phyloP scores from a whole-genome alignment of 352 stramenopile genomes.

The Bremia lactucae region DNA sequence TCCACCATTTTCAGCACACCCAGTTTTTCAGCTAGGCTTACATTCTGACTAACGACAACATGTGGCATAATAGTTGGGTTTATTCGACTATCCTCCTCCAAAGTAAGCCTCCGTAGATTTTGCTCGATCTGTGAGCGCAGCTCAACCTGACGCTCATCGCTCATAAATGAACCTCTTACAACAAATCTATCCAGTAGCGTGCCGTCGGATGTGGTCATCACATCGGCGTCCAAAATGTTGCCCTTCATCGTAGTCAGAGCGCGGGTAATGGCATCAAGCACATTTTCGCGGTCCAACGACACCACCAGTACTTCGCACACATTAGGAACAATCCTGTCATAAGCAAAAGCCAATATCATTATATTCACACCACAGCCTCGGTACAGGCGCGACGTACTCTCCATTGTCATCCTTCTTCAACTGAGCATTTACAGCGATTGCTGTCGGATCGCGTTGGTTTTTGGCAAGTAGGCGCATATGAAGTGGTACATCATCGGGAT shows the following conservation, averaged over 20 bases:
- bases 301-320: conserved; percentile 79
- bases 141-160: conserved; percentile 62
- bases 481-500: conserved; percentile 80
- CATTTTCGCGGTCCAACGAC: conserved; percentile 61
- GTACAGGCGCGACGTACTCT: conserved; percentile 37
- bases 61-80: conserved; percentile 12
- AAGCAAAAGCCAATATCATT: conserved; percentile 4
- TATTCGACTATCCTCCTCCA: conserved; percentile 28
- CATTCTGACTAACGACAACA: conserved; percentile 12
- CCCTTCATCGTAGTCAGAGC: conserved; percentile 75
- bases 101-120: conserved; percentile 54
- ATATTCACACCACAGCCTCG: not conserved
- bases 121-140: conserved; percentile 62
- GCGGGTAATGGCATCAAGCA: conserved; percentile 74
- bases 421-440: conserved; percentile 75
- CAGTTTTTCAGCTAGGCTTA: conserved; percentile 54
- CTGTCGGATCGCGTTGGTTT: conserved; percentile 68
- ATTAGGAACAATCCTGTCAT: conserved; percentile 60
- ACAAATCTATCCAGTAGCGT: conserved; percentile 78
- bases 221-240: conserved; percentile 77
- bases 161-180: conserved; percentile 71
- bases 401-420: conserved; percentile 82
- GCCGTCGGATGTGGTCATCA: conserved; percentile 77
- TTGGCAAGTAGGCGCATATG: conserved; percentile 79
- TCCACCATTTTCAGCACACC: conserved; percentile 72